A percentile compares a stretch with the other conserved stretches of the same genome.
These are phyloP conservation scores for Maudiozyma turicensis DNA, from an alignment of 805 yeast species.

Conservation along the genomic window DNA sequence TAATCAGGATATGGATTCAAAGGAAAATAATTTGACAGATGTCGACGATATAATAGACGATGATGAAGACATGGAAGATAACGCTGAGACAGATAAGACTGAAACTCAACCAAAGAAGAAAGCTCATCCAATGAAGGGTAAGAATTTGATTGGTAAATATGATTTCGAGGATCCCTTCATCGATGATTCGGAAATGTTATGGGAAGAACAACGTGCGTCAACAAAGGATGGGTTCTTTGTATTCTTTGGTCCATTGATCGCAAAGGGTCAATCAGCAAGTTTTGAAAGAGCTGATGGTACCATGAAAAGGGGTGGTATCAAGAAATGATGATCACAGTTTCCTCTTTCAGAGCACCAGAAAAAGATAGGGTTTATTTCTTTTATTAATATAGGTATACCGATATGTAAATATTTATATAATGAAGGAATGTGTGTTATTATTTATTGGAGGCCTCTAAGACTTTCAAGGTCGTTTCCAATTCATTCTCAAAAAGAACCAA, in stretches of 20 bases:
- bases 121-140: constrained; percentile 38
- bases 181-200: constrained; percentile 83
- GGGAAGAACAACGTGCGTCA: constrained; percentile 90
- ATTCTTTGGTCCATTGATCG: constrained; percentile 83
- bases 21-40: constrained; percentile 11
- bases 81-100: constrained; percentile 13
- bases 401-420: no score
- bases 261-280: constrained; percentile 41
- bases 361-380: background rate
- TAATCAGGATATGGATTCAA: constrained; percentile 6
- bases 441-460: background rate
- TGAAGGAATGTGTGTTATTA: no score
- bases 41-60: constrained; percentile 19
- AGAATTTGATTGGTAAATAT: constrained; percentile 79
- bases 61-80: constrained; percentile 17
- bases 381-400: background rate
- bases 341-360: background rate
- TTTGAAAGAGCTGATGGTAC: constrained; percentile 39
- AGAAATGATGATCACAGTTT: background rate
- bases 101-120: constrained; percentile 17
- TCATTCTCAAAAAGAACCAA: background rate
- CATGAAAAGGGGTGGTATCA: constrained; percentile 30
- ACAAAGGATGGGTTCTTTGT: constrained; percentile 95
- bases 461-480: background rate
- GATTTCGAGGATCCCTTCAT: constrained; percentile 92